Conservation (phyloP, 225 moss, liverwort and hornwort species). For the Rhytidiadelphus loreus region DNA sequence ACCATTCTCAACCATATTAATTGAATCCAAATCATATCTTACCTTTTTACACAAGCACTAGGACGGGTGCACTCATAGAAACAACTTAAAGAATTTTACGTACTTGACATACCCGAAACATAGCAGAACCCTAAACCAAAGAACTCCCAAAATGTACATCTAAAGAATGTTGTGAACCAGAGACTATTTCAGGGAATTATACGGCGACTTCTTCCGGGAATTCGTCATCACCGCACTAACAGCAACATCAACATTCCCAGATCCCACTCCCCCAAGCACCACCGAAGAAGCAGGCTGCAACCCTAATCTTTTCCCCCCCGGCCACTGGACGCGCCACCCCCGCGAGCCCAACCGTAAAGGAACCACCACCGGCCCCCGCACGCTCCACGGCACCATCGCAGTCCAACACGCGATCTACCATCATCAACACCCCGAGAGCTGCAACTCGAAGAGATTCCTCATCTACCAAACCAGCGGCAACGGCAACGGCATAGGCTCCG, state of each 20-base stretch:
- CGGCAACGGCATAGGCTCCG: slow-evolving; percentile 21
- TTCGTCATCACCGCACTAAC: background rate
- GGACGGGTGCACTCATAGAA: background rate
- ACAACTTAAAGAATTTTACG: background rate
- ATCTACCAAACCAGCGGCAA: slow-evolving; percentile 6
- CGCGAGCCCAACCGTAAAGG: background rate
- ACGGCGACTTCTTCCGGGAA: background rate
- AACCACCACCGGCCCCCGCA: background rate
- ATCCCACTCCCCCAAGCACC: background rate
- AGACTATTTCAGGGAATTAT: slow-evolving; percentile 1
- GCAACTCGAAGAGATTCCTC: background rate
- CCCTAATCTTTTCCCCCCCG: background rate
- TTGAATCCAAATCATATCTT: background rate
- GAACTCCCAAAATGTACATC: background rate
- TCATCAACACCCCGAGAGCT: slow-evolving; percentile 23
- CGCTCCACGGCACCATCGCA: slow-evolving; percentile 16
- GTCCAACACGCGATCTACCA: slow-evolving; percentile 12
- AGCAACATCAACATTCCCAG: background rate
- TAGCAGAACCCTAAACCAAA: background rate
- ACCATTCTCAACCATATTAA: background rate
- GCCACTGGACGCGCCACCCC: slow-evolving; percentile 5
- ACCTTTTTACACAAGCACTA: background rate
- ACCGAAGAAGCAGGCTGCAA: background rate
- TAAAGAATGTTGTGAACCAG: background rate
- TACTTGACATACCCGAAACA: background rate